Evolutionary conservation across 805 yeast species (phyloP), one percentile per base, ranked within the genome.

Genomic region (Myxozyma lipomycoides): DNA sequence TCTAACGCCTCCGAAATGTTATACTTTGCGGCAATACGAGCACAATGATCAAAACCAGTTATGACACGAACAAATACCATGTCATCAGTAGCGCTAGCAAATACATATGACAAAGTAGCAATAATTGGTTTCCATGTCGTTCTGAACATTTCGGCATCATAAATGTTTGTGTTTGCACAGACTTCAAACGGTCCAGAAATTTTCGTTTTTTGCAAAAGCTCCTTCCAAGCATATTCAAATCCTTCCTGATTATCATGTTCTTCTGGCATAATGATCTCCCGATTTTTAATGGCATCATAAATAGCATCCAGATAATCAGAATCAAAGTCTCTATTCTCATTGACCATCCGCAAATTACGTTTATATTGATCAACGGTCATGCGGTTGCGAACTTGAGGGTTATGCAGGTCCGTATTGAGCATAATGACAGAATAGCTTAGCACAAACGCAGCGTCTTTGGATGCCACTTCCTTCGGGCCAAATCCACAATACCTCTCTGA

Each of bases 251-350:
- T 86, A 64, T 88, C 95, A 61, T 91, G 97, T 63, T 93, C 98
- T 62, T 93, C 98, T 0, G 98, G 98, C 90, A 95, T 86, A 43
- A 93, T 87, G 56, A 93, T 93, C 67, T 93, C 99, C 46, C 84
- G 78, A 49, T 83, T 86, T 54, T 80, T 77, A 48, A 93, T 90
- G 1, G 95, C 84, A 23, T 77, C 71, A 67, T 86, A 93, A 23
- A 91, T 88, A 56, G 78, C 84, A 52, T 83, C 81, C 55, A 91
- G 72, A 63, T 88, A 91, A 86, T 95, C 89, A 22, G 75, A 76
- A 2, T 95, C 91, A 70, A 86, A 90, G 67, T 90, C 93, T 34
- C 77, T 75, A 25, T 75, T 75, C 19, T 79, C 78, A 58, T 82
- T 83, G 23, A 88, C 84, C 4, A 95, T 95, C 56, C 86, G 76